Base-by-base conservation (phyloP, 768 basidiomycete species). In the Pleurotus cornucopiae region DNA sequence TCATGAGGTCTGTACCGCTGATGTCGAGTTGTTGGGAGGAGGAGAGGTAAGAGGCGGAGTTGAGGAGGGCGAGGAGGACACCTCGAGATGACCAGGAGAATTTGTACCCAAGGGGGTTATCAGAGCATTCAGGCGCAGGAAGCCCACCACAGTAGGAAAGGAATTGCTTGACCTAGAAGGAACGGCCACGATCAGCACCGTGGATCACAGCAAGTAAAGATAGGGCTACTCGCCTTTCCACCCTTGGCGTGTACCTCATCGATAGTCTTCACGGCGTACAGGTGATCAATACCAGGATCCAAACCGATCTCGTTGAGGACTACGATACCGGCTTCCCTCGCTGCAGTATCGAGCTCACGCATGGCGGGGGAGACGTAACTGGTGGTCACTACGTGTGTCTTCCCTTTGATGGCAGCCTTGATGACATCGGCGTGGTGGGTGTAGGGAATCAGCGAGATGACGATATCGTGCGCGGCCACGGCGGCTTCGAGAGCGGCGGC, bases 31-130 rank as follows among this genome's bases (percentile, higher is more conserved):
- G 73, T 71, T 91, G 73, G 30, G 86, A 83, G 54, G 80, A 74
- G 39, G 84, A 76, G 65, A 89, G 77, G 74, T 88, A 94, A 2
- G 89, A 86, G 16, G 93, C 97, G 37, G 82, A 77, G 77, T 98
- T 98, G 64, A 94, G 83, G 51, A 98, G 83, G 2, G 97, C 96
- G 62, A 98, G 88, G 55, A 99, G 87, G 44, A 95, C 94, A 51
- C 95, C 96, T 18, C 94, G 89, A 6, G 94, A 91, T 5, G 94
- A 96, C 97, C 97, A 98, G 38, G 94, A 97, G 76, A 99, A 98
- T 71, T 98, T 98, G 85, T 98, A 99, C 9, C 96, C 96, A 56
- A 98, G 87, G 2, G 97, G 94, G 76, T 98, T 99, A 66, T 86
- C 85, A 3, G 93, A 84, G 66, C 88, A 88, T 64, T 92, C 88